phyloP scores from a whole-genome alignment of 1,139 yeast species.

The Yamadazyma trypodendri region DNA sequence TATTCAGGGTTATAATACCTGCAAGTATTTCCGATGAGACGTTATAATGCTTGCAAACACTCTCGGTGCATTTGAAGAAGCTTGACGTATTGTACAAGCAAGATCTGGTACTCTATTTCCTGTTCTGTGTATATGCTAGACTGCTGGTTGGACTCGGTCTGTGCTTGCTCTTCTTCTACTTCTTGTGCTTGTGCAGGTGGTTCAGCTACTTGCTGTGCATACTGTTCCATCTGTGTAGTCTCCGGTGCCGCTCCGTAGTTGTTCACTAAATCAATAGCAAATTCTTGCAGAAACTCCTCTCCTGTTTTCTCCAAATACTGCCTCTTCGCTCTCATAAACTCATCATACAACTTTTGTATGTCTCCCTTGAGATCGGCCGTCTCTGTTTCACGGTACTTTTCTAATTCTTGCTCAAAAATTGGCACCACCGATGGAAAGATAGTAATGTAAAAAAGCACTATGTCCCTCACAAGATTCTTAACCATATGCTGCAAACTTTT shows the following conservation, averaged over 20 bases:
- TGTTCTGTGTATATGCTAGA: background rate
- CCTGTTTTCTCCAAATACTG: conserved; percentile 3
- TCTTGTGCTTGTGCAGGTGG: conserved; percentile 1
- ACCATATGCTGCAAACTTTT: conserved; percentile 9
- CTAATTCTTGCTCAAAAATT: conserved; percentile 16
- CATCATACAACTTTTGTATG: conserved; percentile 9
- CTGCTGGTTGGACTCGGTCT: background rate
- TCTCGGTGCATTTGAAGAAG: conserved; percentile 6
- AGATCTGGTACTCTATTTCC: conserved; percentile 9
- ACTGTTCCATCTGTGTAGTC: background rate
- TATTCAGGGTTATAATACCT: too few relatives aligned
- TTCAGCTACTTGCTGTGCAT: background rate
- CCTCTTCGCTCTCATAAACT: conserved; percentile 2
- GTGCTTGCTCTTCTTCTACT: background rate
- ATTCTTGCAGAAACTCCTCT: conserved; percentile 1
- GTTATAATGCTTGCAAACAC: background rate
- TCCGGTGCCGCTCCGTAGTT: background rate
- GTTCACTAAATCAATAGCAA: conserved; percentile 1
- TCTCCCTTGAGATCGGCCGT: conserved; percentile 17
- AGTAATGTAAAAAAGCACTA: conserved; percentile 20
- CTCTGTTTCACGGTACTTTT: conserved; percentile 21
- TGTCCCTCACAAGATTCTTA: conserved; percentile 22
- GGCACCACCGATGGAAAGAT: conserved; percentile 21
- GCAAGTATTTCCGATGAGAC: too few relatives aligned
- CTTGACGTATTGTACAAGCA: conserved; percentile 10